Conservation (phyloP, 768 basidiomycete species). For the Tulasnella sp. region DNA sequence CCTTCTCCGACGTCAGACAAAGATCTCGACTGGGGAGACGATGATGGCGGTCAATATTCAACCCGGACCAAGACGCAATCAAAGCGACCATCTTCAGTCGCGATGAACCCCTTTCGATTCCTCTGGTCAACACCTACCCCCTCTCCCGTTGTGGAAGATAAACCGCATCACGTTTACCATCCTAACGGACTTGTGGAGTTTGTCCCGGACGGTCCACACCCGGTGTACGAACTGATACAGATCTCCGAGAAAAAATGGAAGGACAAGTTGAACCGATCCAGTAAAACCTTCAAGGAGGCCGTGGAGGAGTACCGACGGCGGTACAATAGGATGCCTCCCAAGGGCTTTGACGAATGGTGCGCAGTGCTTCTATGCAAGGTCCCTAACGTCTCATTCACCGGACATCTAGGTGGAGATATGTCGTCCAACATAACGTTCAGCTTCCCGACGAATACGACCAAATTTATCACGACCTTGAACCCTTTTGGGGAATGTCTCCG, state of each 20-base stretch:
- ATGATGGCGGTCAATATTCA: neutral
- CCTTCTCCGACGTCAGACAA: no score
- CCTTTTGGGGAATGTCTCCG: constrained; percentile 40
- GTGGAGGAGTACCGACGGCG: constrained; percentile 35
- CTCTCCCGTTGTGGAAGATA: neutral
- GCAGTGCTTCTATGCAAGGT: neutral
- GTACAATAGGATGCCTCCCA: constrained; percentile 35
- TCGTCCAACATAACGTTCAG: constrained; percentile 40
- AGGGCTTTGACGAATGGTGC: constrained; percentile 42
- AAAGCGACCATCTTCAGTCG: no score
- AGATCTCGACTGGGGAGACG: constrained; percentile 8
- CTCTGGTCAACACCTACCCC: neutral
- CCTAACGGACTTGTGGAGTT: constrained; percentile 35
- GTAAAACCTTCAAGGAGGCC: constrained; percentile 35
- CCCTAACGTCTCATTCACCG: neutral
- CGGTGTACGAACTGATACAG: constrained; percentile 40
- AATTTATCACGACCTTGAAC: constrained; percentile 38
- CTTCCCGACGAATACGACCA: constrained; percentile 49
- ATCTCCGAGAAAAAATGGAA: constrained; percentile 36
- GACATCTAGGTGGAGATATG: constrained; percentile 40
- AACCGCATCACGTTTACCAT: neutral
- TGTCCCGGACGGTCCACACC: constrained; percentile 36
- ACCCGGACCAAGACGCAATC: neutral
- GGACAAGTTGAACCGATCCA: constrained; percentile 31
- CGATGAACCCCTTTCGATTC: neutral